Base-by-base conservation (phyloP, 2,329 filamentous ascomycete genomes). In the Aspergillus proliferans region DNA sequence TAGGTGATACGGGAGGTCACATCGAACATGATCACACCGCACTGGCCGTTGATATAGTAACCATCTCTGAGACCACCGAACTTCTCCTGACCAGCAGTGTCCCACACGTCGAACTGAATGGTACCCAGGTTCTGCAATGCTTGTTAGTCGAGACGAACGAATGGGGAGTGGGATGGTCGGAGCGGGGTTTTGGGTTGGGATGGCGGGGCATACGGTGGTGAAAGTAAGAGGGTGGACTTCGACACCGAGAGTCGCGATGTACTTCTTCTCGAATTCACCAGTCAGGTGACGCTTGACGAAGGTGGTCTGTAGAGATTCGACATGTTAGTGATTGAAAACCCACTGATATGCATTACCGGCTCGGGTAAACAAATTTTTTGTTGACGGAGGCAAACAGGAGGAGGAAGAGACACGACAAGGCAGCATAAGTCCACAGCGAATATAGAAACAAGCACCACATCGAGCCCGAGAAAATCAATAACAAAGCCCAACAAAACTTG, bases 21-120 rank as follows among this genome's bases (percentile, higher is more conserved):
- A 76, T 98, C 92, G 76, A 98, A 98, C 92, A 98, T 98, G 85
- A 98, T 97, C 81, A 98, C 96, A 79, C 93, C 92, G 76, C 92
- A 97, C 79, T 97, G 92, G 69, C 92, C 92, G 80, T 96, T 96
- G 83, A 98, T 98, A 82, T 98, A 98, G 85, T 98, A 98, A 64
- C 92, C 92, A 77, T 98, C 92, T 80, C 92, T 88, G 68, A 98
- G 89, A 82, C 92, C 92, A 76, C 92, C 92, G 62, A 98, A 98
- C 84, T 97, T 98, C 83, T 98, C 92, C 79, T 98, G 92, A 65
- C 92, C 92, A 65, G 92, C 92, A 58, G 92, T 98, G 74, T 98
- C 92, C 92, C 92, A 98, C 64, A 97, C 93, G 73, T 98, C 92
- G 80, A 98, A 98, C 80, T 94, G 89, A 70, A 98, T 96, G 67